These are phyloP conservation scores for Saprolegnia diclina DNA, from an alignment of 352 stramenopile genomes.

Conservation along the genomic window DNA sequence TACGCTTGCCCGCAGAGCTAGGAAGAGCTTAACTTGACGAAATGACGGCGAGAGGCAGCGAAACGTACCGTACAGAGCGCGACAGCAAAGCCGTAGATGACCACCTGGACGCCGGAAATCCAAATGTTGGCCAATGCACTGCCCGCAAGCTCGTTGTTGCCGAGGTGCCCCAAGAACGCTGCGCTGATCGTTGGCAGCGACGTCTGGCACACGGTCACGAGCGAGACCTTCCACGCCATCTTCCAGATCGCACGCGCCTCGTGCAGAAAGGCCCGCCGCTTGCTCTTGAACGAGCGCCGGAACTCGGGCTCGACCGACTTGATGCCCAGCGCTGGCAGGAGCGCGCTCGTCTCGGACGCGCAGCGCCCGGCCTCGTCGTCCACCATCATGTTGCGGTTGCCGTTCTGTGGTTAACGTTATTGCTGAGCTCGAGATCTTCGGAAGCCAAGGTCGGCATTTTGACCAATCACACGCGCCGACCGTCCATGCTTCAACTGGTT, in stretches of 20 bases:
- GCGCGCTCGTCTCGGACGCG: conserved; percentile 16
- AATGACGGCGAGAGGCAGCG: neutral
- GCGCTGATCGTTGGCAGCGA: conserved; percentile 73
- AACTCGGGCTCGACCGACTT: conserved; percentile 2
- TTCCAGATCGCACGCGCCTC: conserved; percentile 66
- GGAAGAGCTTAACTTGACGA: too few relatives aligned
- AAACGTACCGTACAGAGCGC: conserved; percentile 53
- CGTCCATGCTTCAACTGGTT: neutral
- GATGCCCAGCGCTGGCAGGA: neutral
- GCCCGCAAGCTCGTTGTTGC: conserved; percentile 63
- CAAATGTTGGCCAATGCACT: conserved; percentile 69
- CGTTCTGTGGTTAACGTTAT: neutral
- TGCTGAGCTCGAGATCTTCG: neutral
- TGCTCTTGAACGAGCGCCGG: neutral
- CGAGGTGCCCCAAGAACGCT: conserved; percentile 70
- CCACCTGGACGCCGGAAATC: conserved; percentile 71
- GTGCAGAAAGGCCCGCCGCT: conserved; percentile 35
- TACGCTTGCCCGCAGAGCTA: conserved; percentile 69
- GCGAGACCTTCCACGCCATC: conserved; percentile 79
- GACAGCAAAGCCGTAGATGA: conserved; percentile 72
- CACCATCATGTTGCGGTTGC: neutral
- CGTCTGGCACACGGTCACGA: conserved; percentile 77
- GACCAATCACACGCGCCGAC: neutral
- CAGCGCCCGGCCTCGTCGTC: conserved; percentile 10
- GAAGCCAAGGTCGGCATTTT: neutral